phyloP scores from a whole-genome alignment of 1,284 basidiomycete genomes.

The Veloboletus limbatus region DNA sequence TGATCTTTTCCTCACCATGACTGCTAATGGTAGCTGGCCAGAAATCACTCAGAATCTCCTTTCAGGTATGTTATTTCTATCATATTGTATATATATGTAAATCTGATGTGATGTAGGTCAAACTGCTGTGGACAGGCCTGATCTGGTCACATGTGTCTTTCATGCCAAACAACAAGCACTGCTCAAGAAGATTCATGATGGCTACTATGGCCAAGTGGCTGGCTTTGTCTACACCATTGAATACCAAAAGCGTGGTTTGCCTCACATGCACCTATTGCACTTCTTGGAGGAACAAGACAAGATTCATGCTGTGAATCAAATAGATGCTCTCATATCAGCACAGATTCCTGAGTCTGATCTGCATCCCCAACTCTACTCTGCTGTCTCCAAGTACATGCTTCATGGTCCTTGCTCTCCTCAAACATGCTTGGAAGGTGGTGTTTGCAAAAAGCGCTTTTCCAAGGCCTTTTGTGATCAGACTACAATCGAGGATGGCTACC shows the following conservation, averaged over 20 bases:
- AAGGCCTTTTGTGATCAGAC: neutral
- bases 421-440: conserved; percentile 3
- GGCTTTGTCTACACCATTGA: conserved; percentile 16
- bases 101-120: conserved; percentile 26
- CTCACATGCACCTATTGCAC: conserved; percentile 35
- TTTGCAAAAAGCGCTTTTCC: conserved; percentile 5
- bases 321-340: conserved; percentile 9
- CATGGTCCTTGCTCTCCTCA: conserved; percentile 12
- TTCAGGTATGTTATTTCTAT: conserved; percentile 13
- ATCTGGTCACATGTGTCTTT: conserved; percentile 47
- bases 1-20: conserved; percentile 13
- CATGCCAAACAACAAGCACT: conserved; percentile 39
- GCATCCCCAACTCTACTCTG: neutral
- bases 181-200: conserved; percentile 24
- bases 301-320: neutral
- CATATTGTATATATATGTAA: too few relatives aligned
- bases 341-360: conserved; percentile 1
- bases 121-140: conserved; percentile 40
- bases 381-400: conserved; percentile 10
- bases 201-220: conserved; percentile 10
- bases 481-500: conserved; percentile 12
- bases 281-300: conserved; percentile 10
- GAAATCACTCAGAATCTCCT: conserved; percentile 42
- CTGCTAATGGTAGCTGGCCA: conserved; percentile 42
- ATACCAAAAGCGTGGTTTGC: conserved; percentile 14